These are phyloP conservation scores for Trypanosoma platydactyli DNA, from an alignment of 208 protist genomes.

Conservation along the genomic window DNA sequence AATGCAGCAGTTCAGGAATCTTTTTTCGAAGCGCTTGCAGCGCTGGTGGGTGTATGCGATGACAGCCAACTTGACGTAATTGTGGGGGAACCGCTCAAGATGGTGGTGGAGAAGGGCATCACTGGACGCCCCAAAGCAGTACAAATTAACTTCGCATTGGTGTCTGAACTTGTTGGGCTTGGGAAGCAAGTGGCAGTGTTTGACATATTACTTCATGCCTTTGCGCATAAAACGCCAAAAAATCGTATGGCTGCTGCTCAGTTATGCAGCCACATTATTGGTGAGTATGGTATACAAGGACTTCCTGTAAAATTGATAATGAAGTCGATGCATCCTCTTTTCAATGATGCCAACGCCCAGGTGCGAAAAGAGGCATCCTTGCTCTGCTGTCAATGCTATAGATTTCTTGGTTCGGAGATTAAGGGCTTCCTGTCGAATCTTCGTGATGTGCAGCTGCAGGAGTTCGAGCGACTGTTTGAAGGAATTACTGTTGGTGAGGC, in stretches of 20 bases:
- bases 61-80: conserved; percentile 41
- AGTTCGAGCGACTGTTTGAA: conserved; percentile 81
- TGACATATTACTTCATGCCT: conserved; percentile 38
- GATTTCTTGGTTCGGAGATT: conserved; percentile 71
- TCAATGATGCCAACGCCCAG: conserved; percentile 77
- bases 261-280: conserved; percentile 51
- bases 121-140: conserved; percentile 71
- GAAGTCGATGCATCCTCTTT: conserved; percentile 77
- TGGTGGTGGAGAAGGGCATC: conserved; percentile 77
- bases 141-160: conserved; percentile 45
- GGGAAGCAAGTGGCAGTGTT: conserved; percentile 54
- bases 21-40: conserved; percentile 54
- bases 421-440: conserved; percentile 73
- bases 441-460: conserved; percentile 83
- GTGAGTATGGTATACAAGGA: conserved; percentile 63
- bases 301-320: conserved; percentile 70
- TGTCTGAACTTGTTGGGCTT: conserved; percentile 46
- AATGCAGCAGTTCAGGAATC: conserved; percentile 69
- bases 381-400: conserved; percentile 86
- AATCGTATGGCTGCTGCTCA: conserved; percentile 55
- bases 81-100: conserved; percentile 33
- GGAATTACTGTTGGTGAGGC: conserved; percentile 30
- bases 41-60: conserved; percentile 42
- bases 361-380: conserved; percentile 69
- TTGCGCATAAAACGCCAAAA: conserved; percentile 67